Conservation (phyloP, 2,329 filamentous ascomycete genomes). For the Penicillium sp. region DNA sequence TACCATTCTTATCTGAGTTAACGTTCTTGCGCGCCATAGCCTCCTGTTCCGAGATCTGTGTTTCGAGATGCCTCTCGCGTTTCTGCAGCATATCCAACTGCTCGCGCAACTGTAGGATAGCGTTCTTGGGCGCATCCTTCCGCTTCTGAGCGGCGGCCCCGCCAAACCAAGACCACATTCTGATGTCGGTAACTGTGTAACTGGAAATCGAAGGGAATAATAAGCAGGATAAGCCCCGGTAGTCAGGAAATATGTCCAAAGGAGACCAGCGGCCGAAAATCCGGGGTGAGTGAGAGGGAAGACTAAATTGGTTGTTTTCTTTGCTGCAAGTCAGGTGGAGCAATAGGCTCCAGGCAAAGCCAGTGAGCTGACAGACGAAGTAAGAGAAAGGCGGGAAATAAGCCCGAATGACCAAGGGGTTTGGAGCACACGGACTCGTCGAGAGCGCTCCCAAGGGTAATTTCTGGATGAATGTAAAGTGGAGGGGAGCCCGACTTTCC, state of each 20-base stretch:
- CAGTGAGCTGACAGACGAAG: constrained; percentile 1
- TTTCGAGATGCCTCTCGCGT: constrained; percentile 80
- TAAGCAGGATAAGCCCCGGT: neutral
- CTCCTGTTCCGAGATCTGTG: constrained; percentile 88
- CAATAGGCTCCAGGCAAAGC: constrained; percentile 11
- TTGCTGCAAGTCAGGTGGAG: constrained; percentile 17
- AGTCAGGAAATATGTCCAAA: neutral
- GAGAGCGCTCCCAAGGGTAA: neutral
- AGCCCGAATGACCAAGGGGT: neutral
- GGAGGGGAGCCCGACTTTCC: constrained; percentile 20
- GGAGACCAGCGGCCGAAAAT: constrained; percentile 7
- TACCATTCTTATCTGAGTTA: constrained; percentile 82
- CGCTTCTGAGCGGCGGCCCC: constrained; percentile 70
- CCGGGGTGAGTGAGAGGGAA: constrained; percentile 2
- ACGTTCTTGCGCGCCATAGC: constrained; percentile 80
- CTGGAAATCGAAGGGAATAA: neutral
- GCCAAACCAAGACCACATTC: constrained; percentile 83
- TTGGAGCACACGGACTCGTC: neutral
- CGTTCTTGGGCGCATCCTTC: constrained; percentile 93
- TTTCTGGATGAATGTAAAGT: constrained; percentile 14
- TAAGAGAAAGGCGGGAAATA: neutral
- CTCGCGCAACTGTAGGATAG: constrained; percentile 75
- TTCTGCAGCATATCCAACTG: constrained; percentile 98
- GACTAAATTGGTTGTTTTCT: constrained; percentile 8
- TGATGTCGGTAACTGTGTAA: neutral